Conservation (phyloP, 495 filamentous ascomycete genomes). For the Aspergillus funiculosus region DNA sequence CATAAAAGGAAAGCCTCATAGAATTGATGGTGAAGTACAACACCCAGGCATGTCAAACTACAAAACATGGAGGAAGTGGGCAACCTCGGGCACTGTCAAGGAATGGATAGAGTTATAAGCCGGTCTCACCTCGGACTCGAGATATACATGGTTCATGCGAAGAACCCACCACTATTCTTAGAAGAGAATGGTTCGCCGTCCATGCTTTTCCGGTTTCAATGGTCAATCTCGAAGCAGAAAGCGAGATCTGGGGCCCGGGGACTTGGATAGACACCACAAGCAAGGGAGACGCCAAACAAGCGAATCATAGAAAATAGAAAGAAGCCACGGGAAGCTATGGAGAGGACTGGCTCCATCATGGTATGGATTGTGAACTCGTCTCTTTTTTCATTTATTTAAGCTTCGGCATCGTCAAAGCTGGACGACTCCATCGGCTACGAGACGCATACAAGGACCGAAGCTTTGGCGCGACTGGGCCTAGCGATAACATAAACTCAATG, state of each 20-base stretch:
- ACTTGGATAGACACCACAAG: slow-evolving; percentile 16
- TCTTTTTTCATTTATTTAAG: slow-evolving; percentile 1
- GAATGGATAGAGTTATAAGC: slow-evolving; percentile 13
- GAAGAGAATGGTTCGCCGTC: slow-evolving; percentile 21
- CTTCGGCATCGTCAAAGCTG: slow-evolving; percentile 1
- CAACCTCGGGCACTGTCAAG: too few relatives aligned
- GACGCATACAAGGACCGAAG: too few relatives aligned
- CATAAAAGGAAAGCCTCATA: background rate
- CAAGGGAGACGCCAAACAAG: slow-evolving; percentile 21
- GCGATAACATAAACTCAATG: slow-evolving; percentile 8
- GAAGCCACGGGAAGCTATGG: slow-evolving; percentile 7
- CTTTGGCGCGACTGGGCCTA: too few relatives aligned
- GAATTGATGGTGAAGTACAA: background rate
- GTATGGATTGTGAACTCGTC: background rate
- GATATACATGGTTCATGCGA: background rate
- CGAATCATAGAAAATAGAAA: slow-evolving; percentile 17
- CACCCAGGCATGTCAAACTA: background rate
- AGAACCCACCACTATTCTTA: background rate
- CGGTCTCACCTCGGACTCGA: background rate
- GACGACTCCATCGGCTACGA: too few relatives aligned
- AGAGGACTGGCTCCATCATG: slow-evolving; percentile 1
- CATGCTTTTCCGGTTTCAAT: slow-evolving; percentile 23
- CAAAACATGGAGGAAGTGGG: background rate
- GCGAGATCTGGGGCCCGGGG: slow-evolving; percentile 28
- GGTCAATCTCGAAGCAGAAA: slow-evolving; percentile 20